Percentiles rank a stretch among this genome's conserved stretches.
These are phyloP conservation scores for Eucalyptus marginata DNA, from an alignment of 345 rosid genomes.

Conservation along the genomic window DNA sequence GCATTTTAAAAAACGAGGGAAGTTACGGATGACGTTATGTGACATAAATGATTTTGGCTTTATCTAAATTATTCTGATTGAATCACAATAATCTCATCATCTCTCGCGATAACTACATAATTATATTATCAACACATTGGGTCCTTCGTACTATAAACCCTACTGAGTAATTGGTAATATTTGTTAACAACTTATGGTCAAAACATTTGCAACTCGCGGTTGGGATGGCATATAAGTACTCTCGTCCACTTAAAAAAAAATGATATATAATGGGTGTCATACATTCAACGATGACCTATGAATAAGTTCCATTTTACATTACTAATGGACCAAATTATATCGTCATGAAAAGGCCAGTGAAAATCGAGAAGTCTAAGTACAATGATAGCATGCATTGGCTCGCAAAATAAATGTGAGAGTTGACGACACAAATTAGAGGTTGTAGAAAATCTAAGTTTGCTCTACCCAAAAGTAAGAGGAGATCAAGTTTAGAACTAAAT, in stretches of 20 bases:
- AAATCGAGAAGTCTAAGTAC: neutral
- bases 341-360: accelerated
- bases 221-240: neutral
- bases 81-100: neutral
- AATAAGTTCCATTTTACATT: neutral
- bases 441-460: neutral
- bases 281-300: neutral
- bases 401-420: neutral
- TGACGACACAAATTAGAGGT: neutral
- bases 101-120: neutral
- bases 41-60: neutral
- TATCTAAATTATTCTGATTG: neutral
- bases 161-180: neutral
- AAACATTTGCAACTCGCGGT: neutral
- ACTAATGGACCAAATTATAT: neutral
- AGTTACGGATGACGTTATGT: neutral
- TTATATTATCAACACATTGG: neutral
- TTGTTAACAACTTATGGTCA: neutral
- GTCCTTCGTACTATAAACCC: neutral
- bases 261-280: neutral
- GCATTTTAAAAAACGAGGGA: neutral
- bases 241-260: neutral
- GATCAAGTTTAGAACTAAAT: neutral
- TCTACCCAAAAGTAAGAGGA: neutral
- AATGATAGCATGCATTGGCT: neutral